Conservation (phyloP, 768 basidiomycete genomes). For the Russula abietina region DNA sequence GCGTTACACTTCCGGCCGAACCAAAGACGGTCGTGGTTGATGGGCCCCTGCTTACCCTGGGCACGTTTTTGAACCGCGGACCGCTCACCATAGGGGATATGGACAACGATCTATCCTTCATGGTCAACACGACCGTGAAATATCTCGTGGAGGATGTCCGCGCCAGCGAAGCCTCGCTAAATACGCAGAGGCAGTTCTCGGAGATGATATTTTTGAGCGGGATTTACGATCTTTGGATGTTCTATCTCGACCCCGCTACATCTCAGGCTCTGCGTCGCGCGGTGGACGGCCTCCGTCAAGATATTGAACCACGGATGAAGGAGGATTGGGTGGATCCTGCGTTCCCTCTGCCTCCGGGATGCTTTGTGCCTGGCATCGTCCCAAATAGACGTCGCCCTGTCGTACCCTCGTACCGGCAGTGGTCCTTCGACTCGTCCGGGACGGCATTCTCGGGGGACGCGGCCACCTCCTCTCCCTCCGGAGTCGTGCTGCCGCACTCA, state of each 20-base stretch:
- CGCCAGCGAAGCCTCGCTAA: neutral
- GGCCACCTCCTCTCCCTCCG: neutral
- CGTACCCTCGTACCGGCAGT: neutral
- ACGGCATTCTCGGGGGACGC: constrained; percentile 1
- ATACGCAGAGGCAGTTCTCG: neutral
- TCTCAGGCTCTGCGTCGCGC: neutral
- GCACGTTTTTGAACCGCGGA: neutral
- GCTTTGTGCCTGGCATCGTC: neutral
- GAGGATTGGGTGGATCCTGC: neutral
- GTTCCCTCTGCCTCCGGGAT: neutral
- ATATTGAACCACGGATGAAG: neutral
- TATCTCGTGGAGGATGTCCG: constrained; percentile 9
- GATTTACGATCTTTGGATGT: neutral
- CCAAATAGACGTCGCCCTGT: neutral
- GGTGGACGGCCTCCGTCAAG: neutral
- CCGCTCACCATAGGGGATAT: neutral
- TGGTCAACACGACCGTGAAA: constrained; percentile 5
- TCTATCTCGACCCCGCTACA: neutral
- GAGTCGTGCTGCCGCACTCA: neutral
- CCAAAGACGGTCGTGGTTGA: neutral
- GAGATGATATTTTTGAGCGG: neutral
- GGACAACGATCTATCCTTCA: neutral
- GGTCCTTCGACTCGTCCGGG: neutral
- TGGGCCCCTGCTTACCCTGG: neutral
- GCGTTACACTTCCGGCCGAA: neutral